Base-by-base conservation (phyloP, 306 rosid species). In the Lathyrus tuberosus region DNA sequence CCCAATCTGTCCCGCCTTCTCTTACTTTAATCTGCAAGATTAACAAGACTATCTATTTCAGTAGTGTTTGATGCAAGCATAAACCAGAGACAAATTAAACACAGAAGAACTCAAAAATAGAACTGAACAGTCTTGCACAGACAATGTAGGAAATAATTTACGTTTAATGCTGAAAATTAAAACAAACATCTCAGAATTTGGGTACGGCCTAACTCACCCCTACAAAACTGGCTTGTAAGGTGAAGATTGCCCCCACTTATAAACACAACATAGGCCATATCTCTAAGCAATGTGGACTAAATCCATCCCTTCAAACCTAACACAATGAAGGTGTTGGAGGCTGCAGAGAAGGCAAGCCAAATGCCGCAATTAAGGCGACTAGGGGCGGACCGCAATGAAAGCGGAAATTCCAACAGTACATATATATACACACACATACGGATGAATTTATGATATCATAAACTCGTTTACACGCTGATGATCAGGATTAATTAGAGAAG, bases 1-100 rank as follows among this genome's bases (percentile, higher is more conserved):
- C 97, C 98, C 98, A 94, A 75, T 94, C 98, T 71, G 96, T 91
- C 49, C 97, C 91, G 13, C 98, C 98, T 83, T 94, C 98, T 85
- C 97, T 85, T 70, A 94, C 72, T 82, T 84, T 90, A 71, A 94
- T 86, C 98, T 94, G 84, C 56, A 77, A 49, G 56, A 17, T 69
- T 68, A 70, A 48, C 37, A 75, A 58, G 46, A 46, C 62, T 58
- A 28, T 54, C 70, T 51, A 62, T 47, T 70, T 75, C 73, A 69
- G 58, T 60, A 40, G 65, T 40, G 35, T 48, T 24, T 52, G 49
- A 48, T 2, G 30, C 14, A 49, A 62, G 20, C 17, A 78, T 28
- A 37, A 54, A 42, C 48, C 65, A 20, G 60, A 33, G 18, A 59
- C 14, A 69, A 22, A 49, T 5, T 24, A 49, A 48, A 30, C 16